Conservation (phyloP, 768 basidiomycete species). For the Russula olivacea region DNA sequence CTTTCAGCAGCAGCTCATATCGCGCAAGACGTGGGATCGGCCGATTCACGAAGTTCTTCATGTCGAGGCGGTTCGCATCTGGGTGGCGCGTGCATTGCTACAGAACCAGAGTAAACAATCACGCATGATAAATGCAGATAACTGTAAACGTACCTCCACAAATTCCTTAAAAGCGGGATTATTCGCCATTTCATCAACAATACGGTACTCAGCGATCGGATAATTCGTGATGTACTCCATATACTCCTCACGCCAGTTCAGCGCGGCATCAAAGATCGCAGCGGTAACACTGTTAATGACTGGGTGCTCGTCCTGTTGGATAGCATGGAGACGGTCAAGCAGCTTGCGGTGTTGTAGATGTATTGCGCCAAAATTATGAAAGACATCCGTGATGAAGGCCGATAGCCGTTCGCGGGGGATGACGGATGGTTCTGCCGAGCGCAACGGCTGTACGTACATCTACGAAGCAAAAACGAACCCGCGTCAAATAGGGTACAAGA, state of each 20-base stretch:
- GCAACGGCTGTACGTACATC: conserved; percentile 80
- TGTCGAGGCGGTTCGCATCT: conserved; percentile 75
- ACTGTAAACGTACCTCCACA: conserved; percentile 54
- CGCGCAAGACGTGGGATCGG: conserved; percentile 87
- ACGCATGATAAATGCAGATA: neutral
- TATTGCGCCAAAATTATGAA: conserved; percentile 80
- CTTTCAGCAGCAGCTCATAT: conserved; percentile 79
- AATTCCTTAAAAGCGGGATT: conserved; percentile 78
- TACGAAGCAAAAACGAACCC: conserved; percentile 30
- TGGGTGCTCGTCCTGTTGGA: conserved; percentile 86
- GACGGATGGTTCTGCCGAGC: conserved; percentile 67
- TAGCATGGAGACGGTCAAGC: conserved; percentile 74
- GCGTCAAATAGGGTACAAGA: neutral
- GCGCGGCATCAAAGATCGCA: conserved; percentile 77
- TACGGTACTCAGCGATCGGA: conserved; percentile 82
- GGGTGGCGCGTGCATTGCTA: conserved; percentile 56
- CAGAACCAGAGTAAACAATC: neutral
- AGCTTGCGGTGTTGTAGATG: conserved; percentile 68
- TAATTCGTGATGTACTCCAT: conserved; percentile 92
- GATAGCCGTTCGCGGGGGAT: conserved; percentile 65
- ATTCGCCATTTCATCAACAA: conserved; percentile 81
- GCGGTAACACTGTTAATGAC: conserved; percentile 74
- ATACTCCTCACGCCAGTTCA: conserved; percentile 90
- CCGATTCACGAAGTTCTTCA: conserved; percentile 90
- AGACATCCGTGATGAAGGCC: conserved; percentile 78